Conservation (phyloP, 306 rosid species). For the Boehmeria nivea region DNA sequence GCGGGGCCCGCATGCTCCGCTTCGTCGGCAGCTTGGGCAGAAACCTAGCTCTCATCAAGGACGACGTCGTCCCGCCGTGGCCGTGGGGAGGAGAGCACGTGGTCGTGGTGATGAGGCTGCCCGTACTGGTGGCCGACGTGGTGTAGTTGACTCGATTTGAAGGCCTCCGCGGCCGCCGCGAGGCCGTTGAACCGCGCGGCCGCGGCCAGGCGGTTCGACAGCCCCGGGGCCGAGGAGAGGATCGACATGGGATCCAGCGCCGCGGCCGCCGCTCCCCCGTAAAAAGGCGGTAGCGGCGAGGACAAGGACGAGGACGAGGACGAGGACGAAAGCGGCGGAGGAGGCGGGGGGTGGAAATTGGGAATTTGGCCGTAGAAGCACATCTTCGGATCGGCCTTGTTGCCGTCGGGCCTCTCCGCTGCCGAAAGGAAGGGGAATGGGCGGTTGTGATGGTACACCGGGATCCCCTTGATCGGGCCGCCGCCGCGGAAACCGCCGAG, state of each 20-base stretch:
- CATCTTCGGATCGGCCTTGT: slow-evolving; percentile 19
- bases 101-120: slow-evolving; percentile 22
- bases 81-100: slow-evolving; percentile 28
- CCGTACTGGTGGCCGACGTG: slow-evolving; percentile 22
- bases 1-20: slow-evolving; percentile 86
- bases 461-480: slow-evolving; percentile 80
- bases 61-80: slow-evolving; percentile 25
- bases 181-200: slow-evolving; percentile 45
- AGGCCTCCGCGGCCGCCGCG: slow-evolving; percentile 20
- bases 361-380: slow-evolving; percentile 49
- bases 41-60: slow-evolving; percentile 64
- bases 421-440: slow-evolving; percentile 65
- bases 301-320: slow-evolving; percentile 7
- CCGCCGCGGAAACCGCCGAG: slow-evolving; percentile 12
- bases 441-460: slow-evolving; percentile 79
- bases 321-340: slow-evolving; percentile 21
- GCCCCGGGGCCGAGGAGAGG: slow-evolving; percentile 22
- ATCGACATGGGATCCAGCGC: slow-evolving; percentile 48
- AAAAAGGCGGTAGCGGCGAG: too few relatives aligned
- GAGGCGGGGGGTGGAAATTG: slow-evolving; percentile 16
- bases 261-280: slow-evolving; percentile 20
- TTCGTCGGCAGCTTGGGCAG: slow-evolving; percentile 65
- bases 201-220: slow-evolving; percentile 41
- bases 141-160: slow-evolving; percentile 61
- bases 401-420: not conserved